Base-by-base conservation (phyloP, 305 asterid genomes). In the Fraxinus angustifolia region DNA sequence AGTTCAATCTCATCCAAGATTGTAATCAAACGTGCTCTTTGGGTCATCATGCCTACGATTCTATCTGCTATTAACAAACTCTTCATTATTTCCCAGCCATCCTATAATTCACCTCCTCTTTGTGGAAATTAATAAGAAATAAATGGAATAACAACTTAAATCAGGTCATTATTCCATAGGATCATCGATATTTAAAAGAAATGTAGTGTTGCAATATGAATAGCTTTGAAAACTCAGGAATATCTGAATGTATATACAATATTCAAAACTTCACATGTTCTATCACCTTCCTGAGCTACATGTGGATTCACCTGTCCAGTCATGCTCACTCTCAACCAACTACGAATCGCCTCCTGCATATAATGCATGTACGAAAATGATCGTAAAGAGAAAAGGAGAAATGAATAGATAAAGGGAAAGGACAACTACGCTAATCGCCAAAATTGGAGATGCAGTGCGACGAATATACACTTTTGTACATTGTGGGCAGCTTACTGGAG, bases 381-480 rank as follows among this genome's bases (percentile, higher is more conserved):
- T 19, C 53, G 83, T 82, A 83, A 78, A 77, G 67, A 8, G 60
- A 77, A 7, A 38, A 80, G 21, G 31, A 75, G 72, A 50, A 73
- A 86, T 23, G 16, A 58, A 35, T 81, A 45, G 14, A 11, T n/a
- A 40, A 4, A 11, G 16, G 35, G 71, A 56, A 42, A 78, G 10
- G 26, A 73, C 77, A 78, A 72, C 92, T 88, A 86, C 76, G 82
- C 89, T 83, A 80, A 81, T 84, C 72, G 88, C 87, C 91, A 91
- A 93, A 91, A 92, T 84, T 88, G 88, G 82, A 85, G 88, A 86
- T 80, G 87, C 84, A 82, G 81, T 87, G 65, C 53, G 16, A 79
- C 35, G 84, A 84, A 87, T 90, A 82, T 88, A 92, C 93, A 88
- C 82, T 90, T 70, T 79, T 88, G 87, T 87, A 90, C 94, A 90